Evolutionary conservation across 2,329 filamentous ascomycete genomes (phyloP), one percentile per base, ranked within the genome.

Genomic region (Seiridium cupressi): DNA sequence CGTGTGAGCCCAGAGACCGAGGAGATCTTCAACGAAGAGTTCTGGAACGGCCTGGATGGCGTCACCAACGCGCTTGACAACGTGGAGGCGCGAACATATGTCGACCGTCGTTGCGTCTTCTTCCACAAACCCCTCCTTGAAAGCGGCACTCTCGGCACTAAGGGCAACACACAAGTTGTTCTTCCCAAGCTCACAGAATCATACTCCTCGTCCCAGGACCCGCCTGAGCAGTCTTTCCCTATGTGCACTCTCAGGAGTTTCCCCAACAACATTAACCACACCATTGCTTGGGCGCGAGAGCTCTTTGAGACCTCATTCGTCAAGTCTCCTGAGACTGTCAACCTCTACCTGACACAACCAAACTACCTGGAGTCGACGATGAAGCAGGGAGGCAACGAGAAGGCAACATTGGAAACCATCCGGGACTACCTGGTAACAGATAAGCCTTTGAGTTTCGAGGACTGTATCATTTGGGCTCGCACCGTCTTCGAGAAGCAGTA

Each of bases 241-340:
- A 98, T 98, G 93, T 99, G 95, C 76, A 98, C 95, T 4, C 84
- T 99, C 63, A 88, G 92, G 72, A 97, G 93, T 76, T 99, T 99
- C 82, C 95, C 95, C 61, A 99, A 99, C 82, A 90, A 90, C 70
- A 99, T 99, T 69, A 93, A 99, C 78, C 95, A 99, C 76, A 98
- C 95, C 0, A 99, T 99, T 74, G 95, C 95, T 3, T 99, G 95
- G 95, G 89, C 93, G 44, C 92, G 96, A 70, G 95, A 98, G 74
- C 85, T 97, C 65, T 99, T 99, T 77, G 93, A 98, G 78, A 89
- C 89, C 35, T 92, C 89, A 67, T 99, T 98, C 69, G 93, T 96
- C 68, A 95, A 94, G 68, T 93, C 93, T 38, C 91, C 95, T 0
- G 93, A 98, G 77, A 91, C 93, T 42, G 94, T 95, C 72, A 99